These are phyloP conservation scores for Isoetes taiwanensis DNA, from an alignment of 75 land plant species.

Conservation along the genomic window DNA sequence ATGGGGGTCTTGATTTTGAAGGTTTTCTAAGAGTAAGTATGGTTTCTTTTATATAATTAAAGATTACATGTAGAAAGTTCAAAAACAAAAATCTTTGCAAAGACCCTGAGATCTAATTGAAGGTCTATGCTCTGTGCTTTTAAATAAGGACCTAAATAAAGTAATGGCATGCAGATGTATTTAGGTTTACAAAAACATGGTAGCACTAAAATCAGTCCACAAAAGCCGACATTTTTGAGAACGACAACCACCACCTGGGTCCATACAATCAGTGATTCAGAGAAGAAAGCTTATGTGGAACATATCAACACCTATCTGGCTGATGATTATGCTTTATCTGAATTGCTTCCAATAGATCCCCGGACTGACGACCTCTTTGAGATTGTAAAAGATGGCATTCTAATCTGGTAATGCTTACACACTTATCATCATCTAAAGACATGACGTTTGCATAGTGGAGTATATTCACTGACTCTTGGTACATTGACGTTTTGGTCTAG, in stretches of 20 bases:
- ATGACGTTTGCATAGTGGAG: too few relatives aligned
- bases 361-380: slow-evolving; percentile 1
- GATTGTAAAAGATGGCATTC: not conserved
- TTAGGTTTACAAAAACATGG: not conserved
- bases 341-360: not conserved
- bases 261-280: not conserved
- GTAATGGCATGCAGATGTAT: not conserved
- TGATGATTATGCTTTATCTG: not conserved
- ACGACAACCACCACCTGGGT: not conserved
- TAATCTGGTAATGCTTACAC: not conserved
- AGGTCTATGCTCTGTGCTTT: too few relatives aligned
- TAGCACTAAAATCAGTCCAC: not conserved
- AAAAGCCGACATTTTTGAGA: not conserved
- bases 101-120: too few relatives aligned
- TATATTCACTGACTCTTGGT: not conserved
- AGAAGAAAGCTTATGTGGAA: slow-evolving; percentile 1
- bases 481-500: too few relatives aligned
- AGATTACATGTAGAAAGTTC: too few relatives aligned
- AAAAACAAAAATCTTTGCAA: too few relatives aligned
- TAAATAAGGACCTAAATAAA: too few relatives aligned
- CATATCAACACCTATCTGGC: slow-evolving; percentile 5
- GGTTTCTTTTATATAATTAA: too few relatives aligned
- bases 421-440: not conserved
- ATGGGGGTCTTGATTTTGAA: slow-evolving; percentile 70
- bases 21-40: slow-evolving; percentile 48